Conservation (phyloP, 2,329 filamentous ascomycete genomes). For the Nigrospora osmanthi region DNA sequence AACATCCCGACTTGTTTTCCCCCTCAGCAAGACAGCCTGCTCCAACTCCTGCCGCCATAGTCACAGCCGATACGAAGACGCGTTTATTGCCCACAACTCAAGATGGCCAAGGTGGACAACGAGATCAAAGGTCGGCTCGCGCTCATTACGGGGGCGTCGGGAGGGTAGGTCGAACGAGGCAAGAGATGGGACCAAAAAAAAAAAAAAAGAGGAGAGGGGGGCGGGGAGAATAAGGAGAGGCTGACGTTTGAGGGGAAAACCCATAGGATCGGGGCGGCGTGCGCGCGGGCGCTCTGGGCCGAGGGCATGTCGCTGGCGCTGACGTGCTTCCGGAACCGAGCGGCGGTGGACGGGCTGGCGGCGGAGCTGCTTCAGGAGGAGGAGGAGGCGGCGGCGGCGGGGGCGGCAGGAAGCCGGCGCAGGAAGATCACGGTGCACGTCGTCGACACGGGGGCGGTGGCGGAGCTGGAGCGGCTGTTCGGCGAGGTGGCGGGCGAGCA, state of each 20-base stretch:
- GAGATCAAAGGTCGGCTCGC: conserved; percentile 22
- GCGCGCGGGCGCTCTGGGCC: conserved; percentile 22
- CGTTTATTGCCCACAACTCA: no score
- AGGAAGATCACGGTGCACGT: conserved; percentile 42
- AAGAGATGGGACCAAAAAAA: no score
- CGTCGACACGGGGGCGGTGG: conserved; percentile 47
- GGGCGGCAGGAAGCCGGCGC: no score
- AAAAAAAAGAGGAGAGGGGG: no score
- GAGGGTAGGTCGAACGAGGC: conserved; percentile 15
- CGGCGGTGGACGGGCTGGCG: conserved; percentile 17
- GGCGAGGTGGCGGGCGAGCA: conserved; percentile 44
- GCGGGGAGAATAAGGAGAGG: neutral
- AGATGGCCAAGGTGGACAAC: conserved; percentile 22
- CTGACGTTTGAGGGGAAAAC: conserved; percentile 3
- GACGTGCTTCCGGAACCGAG: conserved; percentile 20
- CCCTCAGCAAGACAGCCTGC: no score
- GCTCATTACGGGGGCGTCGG: conserved; percentile 25
- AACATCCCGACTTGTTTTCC: no score
- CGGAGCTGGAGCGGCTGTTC: conserved; percentile 47
- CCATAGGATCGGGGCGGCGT: conserved; percentile 23
- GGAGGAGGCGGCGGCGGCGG: conserved; percentile 5
- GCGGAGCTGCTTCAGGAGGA: conserved; percentile 12
- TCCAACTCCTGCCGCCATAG: no score
- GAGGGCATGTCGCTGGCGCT: conserved; percentile 24
- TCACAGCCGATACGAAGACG: no score